Evolutionary conservation across 495 filamentous ascomycete genomes (phyloP), one percentile per base, ranked within the genome.

Genomic region (Lasiosphaeria ovina): DNA sequence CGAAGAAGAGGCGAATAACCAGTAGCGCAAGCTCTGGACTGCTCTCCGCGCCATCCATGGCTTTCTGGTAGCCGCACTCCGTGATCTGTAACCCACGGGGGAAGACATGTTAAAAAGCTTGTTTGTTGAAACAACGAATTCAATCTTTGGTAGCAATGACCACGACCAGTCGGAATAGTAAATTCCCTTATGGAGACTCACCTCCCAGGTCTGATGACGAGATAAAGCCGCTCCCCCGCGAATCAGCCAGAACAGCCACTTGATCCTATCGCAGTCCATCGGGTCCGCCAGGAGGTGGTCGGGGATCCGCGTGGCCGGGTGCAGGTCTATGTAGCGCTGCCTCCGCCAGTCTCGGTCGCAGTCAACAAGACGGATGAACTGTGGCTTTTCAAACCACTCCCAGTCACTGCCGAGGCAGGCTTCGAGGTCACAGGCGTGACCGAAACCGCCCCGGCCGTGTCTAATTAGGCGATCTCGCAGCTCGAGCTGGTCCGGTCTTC

Each of bases 231-330:
- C 72, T 0, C 76, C 72, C 8, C 56, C 68, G 35, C 67, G 74
- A 12, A 71, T 42, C 12, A 76, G 45, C 77, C 77, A 79, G 61
- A 70, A 77, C 0, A 73, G 55, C 51, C 73, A 68, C 60, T 69
- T 68, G 5, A 68, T 58, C 1, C 54, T 59, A 1, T 69, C 59
- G 52, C 68, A 68, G 31, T 62, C 52, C 33, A 57, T 65, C 1
- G 74, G 70, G 8, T 69, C 66, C 3, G 24, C 53, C 3, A 79
- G 32, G 1, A 79, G 58, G 5, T 58, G 58, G 40, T 74, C 59
- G 0, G 77, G 76, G 16, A 78, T 73, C 17, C 48, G 57, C 1
- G 63, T 68, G 1, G 35, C n/a, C 3, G 49, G 56, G 48, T 79
- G 69, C 5, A 77, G 57, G 4, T 71, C 72, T 5, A 70, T 44